Conservation (phyloP, 805 yeast species). For the Yamadazyma nakazawae region DNA sequence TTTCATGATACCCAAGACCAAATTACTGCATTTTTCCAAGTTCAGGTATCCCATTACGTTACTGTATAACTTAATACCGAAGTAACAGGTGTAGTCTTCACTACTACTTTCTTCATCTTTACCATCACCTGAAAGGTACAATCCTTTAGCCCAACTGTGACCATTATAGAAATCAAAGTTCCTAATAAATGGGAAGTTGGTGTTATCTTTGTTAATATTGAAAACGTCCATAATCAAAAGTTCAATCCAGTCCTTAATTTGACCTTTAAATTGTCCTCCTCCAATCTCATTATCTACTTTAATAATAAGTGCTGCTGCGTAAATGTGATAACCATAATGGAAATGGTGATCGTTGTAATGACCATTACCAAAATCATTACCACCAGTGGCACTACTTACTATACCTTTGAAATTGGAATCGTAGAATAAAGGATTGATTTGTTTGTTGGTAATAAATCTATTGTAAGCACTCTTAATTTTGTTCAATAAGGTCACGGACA, state of each 20-base stretch:
- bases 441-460: slow-evolving; percentile 31
- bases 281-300: slow-evolving; percentile 31
- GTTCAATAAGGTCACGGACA: slow-evolving; percentile 15
- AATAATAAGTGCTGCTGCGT: slow-evolving; percentile 24
- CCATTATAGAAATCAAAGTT: slow-evolving; percentile 71
- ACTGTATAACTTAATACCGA: slow-evolving; percentile 72
- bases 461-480: slow-evolving; percentile 18
- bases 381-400: slow-evolving; percentile 62
- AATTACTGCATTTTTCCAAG: slow-evolving; percentile 53
- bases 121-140: slow-evolving; percentile 61
- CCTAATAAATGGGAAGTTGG: slow-evolving; percentile 61
- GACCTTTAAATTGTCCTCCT: slow-evolving; percentile 45
- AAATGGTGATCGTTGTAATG: slow-evolving; percentile 74
- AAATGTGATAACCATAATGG: slow-evolving; percentile 53
- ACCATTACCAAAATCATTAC: slow-evolving; percentile 70
- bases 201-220: slow-evolving; percentile 52
- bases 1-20: slow-evolving; percentile 55
- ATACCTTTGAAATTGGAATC: slow-evolving; percentile 80
- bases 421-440: slow-evolving; percentile 69
- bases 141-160: slow-evolving; percentile 74
- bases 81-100: slow-evolving; percentile 68
- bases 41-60: slow-evolving; percentile 48
- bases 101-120: slow-evolving; percentile 69
- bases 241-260: slow-evolving; percentile 56
- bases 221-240: slow-evolving; percentile 63